Percentiles rank a stretch among this genome's conserved stretches.
phyloP scores from a whole-genome alignment of 768 basidiomycete species.

The Gelatoporia subvermispora region DNA sequence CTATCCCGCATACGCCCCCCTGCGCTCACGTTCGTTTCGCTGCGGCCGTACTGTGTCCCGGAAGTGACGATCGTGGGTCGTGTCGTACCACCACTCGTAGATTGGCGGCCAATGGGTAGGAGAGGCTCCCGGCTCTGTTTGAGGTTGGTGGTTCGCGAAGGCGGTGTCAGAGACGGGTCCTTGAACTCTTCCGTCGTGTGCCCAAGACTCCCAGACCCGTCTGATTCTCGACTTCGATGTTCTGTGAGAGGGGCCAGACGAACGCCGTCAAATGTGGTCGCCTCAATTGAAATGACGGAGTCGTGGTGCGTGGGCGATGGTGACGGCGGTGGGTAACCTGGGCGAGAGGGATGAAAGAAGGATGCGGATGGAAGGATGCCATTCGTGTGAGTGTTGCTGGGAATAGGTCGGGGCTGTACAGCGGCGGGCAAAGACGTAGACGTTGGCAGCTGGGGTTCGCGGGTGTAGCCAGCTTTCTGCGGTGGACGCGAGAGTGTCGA shows the following conservation, averaged over 20 bases:
- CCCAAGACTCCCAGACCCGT: constrained; percentile 30
- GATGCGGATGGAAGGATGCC: constrained; percentile 76
- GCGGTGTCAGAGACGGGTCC: constrained; percentile 31
- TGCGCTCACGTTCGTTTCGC: constrained; percentile 20
- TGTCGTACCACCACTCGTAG: constrained; percentile 1
- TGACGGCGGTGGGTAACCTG: constrained; percentile 42
- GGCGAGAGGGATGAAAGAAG: constrained; percentile 71
- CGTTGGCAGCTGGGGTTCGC: constrained; percentile 15
- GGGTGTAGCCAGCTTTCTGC: constrained; percentile 6
- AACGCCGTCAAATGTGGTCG: constrained; percentile 26
- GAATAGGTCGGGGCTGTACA: constrained; percentile 15
- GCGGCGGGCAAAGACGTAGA: constrained; percentile 15
- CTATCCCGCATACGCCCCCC: constrained; percentile 48
- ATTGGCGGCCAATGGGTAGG: constrained; percentile 44
- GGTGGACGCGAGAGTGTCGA: constrained; percentile 7
- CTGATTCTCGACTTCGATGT: constrained; percentile 38
- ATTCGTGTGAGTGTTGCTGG: constrained; percentile 50
- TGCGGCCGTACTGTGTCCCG: constrained; percentile 24
- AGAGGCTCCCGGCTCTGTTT: constrained; percentile 75
- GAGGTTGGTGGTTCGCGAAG: constrained; percentile 30
- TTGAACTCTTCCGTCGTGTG: constrained; percentile 27
- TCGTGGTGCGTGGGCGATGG: constrained; percentile 29
- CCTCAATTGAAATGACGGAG: constrained; percentile 25
- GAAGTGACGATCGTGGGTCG: background rate
- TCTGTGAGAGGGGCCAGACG: constrained; percentile 36